Percentiles rank a stretch among this genome's conserved stretches.
These are phyloP conservation scores for Populus hybrid DNA, from an alignment of 441 rosid species.

Conservation along the genomic window DNA sequence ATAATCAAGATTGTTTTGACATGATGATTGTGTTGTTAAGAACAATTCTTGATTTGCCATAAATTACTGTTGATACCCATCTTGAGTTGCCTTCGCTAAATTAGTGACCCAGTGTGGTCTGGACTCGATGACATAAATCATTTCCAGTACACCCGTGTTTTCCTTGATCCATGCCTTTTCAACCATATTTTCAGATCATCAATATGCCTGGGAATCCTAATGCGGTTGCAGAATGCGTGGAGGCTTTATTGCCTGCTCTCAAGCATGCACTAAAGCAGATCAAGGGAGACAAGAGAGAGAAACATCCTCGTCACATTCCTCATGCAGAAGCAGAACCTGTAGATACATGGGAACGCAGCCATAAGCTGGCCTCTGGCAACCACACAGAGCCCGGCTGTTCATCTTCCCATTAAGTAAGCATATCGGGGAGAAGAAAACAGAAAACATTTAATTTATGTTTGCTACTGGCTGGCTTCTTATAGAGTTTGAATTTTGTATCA, in stretches of 20 bases:
- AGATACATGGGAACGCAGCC: conserved; percentile 82
- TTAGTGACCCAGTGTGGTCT: background rate
- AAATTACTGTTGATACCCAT: background rate
- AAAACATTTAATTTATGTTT: background rate
- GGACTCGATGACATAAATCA: background rate
- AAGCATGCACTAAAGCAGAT: conserved; percentile 92
- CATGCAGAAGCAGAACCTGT: conserved; percentile 53
- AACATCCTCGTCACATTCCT: conserved; percentile 80
- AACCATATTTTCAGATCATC: conserved; percentile 63
- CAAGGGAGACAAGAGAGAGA: conserved; percentile 91
- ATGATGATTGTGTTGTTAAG: background rate
- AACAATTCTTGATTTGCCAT: background rate
- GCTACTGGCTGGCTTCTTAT: background rate
- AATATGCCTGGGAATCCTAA: conserved; percentile 99
- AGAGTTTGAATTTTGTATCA: background rate
- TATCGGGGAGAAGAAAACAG: background rate
- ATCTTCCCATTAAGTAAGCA: conserved; percentile 47
- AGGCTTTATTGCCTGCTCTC: conserved; percentile 80
- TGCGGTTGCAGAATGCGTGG: conserved; percentile 93
- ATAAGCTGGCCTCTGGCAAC: conserved; percentile 47
- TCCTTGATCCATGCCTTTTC: background rate
- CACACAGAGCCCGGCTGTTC: conserved; percentile 37
- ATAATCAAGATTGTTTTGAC: background rate
- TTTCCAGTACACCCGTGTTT: background rate
- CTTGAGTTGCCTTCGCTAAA: background rate